Evolutionary conservation across 2,329 filamentous ascomycete species (phyloP).

Genomic region (Penicillium occitanis): DNA sequence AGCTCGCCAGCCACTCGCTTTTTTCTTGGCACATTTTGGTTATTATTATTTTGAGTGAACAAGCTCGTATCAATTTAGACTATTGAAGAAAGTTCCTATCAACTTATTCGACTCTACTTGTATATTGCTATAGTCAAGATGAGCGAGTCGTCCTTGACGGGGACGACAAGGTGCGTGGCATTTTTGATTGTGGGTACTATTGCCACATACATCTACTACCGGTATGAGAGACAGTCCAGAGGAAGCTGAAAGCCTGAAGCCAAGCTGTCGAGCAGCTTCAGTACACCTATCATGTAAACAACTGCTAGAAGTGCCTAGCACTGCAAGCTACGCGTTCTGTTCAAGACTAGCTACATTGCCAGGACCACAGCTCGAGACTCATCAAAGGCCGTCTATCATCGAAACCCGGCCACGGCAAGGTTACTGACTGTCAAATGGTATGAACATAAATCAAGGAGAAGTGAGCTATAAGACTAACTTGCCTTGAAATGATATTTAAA

Average conservation of each 20-base stretch:
- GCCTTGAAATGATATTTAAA: background rate
- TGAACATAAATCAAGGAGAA: background rate
- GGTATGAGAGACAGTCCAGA: background rate
- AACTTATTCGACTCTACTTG: background rate
- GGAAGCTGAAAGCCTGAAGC: background rate
- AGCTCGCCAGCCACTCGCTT: slow-evolving; percentile 19
- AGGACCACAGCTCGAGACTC: background rate
- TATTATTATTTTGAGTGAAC: background rate
- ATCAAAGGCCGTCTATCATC: background rate
- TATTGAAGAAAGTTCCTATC: background rate
- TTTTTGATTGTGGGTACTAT: background rate
- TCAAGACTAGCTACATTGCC: background rate
- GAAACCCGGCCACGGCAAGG: background rate
- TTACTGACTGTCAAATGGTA: background rate
- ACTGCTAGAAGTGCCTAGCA: background rate
- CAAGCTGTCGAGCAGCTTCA: background rate
- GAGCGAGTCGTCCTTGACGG: background rate
- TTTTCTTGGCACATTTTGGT: background rate
- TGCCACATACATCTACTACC: background rate
- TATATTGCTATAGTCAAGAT: background rate
- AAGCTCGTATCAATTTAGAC: background rate
- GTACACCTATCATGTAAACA: background rate
- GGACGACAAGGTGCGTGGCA: slow-evolving; percentile 1
- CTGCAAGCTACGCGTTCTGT: background rate
- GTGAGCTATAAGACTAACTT: background rate